Percentiles rank a stretch among this genome's conserved stretches.
Evolutionary conservation across 2,329 filamentous ascomycete species (phyloP).

Genomic region (Aspergillus caelatus): DNA sequence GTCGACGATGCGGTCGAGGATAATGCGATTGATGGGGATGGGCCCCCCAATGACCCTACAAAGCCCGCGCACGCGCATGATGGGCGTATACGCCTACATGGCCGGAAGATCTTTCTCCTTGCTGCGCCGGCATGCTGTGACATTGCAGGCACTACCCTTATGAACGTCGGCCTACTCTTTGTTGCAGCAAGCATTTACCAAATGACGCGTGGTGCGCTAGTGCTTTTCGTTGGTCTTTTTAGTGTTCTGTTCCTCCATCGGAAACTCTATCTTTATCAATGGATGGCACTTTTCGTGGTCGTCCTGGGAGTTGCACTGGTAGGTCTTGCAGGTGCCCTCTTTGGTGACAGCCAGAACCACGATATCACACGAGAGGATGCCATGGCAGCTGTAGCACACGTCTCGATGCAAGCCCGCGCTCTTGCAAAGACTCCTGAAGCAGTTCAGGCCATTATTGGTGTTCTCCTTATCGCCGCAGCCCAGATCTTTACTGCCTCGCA

Average conservation of each 20-base stretch:
- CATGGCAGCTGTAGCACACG: constrained; percentile 36
- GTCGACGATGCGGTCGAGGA: constrained; percentile 51
- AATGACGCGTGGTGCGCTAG: constrained; percentile 94
- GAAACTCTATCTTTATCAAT: constrained; percentile 83
- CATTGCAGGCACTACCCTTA: constrained; percentile 91
- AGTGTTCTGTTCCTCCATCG: constrained; percentile 87
- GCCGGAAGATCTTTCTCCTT: constrained; percentile 72
- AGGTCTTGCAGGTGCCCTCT: constrained; percentile 83
- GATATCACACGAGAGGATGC: constrained; percentile 35
- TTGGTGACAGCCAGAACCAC: constrained; percentile 58
- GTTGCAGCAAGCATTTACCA: constrained; percentile 97
- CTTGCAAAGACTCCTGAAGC: constrained; percentile 57
- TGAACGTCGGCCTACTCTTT: constrained; percentile 94
- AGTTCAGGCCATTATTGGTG: constrained; percentile 74
- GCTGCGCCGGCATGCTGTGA: constrained; percentile 89
- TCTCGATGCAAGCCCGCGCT: constrained; percentile 45
- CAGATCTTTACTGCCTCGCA: constrained; percentile 97
- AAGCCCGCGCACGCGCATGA: constrained; percentile 60
- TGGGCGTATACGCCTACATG: constrained; percentile 64
- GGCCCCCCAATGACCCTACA: constrained; percentile 49
- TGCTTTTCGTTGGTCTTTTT: constrained; percentile 94
- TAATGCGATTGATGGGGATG: constrained; percentile 45
- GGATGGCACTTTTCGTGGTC: constrained; percentile 84
- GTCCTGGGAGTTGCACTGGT: constrained; percentile 87
- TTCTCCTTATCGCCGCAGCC: constrained; percentile 86